phyloP scores from a whole-genome alignment of 2,329 filamentous ascomycete genomes.

The Fusarium sacchari region DNA sequence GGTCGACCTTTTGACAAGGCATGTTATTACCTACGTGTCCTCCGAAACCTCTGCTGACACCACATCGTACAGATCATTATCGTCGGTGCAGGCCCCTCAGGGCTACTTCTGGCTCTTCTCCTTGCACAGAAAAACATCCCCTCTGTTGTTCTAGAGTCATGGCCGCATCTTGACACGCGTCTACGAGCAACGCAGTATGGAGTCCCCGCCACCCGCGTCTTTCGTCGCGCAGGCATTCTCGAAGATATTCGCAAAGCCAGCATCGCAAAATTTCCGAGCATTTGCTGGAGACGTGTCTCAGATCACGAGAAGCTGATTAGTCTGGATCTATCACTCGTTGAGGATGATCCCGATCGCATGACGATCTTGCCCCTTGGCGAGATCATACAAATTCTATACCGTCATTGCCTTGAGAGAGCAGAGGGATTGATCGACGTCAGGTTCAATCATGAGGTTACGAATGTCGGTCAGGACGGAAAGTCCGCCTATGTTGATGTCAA shows the following conservation, averaged over 20 bases:
- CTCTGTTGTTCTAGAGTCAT: background rate
- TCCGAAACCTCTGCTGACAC: background rate
- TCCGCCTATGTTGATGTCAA: background rate
- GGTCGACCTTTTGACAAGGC: background rate
- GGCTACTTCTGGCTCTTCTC: background rate
- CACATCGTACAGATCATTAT: background rate
- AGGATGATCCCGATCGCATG: slow-evolving; percentile 9
- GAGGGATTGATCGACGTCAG: background rate
- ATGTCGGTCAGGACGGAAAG: background rate
- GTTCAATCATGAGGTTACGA: background rate
- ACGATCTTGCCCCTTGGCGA: background rate
- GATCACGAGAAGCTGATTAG: background rate
- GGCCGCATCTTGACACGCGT: slow-evolving; percentile 2
- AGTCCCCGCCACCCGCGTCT: background rate
- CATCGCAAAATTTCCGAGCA: background rate
- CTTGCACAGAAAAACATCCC: background rate
- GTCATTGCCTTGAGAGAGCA: background rate
- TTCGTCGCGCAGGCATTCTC: background rate
- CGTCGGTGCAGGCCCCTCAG: background rate
- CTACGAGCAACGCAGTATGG: slow-evolving; percentile 4
- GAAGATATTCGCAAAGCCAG: background rate
- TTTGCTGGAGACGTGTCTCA: slow-evolving; percentile 1
- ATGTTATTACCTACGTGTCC: background rate
- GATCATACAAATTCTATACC: background rate
- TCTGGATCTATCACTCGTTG: background rate